Evolutionary conservation across 768 basidiomycete genomes (phyloP), one percentile per base, ranked within the genome.

Genomic region (Hypholoma sublateritium): DNA sequence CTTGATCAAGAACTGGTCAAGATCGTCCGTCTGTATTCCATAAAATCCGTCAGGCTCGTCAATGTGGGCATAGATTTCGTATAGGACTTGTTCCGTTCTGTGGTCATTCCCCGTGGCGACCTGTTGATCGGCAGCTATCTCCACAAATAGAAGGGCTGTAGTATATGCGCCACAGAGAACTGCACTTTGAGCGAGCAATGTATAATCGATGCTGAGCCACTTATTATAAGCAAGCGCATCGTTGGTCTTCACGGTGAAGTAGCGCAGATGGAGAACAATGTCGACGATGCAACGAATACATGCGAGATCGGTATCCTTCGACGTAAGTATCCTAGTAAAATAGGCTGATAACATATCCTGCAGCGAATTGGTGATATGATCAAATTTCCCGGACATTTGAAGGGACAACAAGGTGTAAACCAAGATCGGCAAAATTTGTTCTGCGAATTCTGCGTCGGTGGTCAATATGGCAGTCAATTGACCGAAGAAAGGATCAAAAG

Each of bases 21-120:
- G 80, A 66, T 98, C 86, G 32, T 79, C 72, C 6, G 89, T 86
- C 59, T 87, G 80, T 57, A 98, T 94, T 5, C 94, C 94, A 70
- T 99, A 99, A 69, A 99, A 99, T 1, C 97, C 95, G 64, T 99
- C 97, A 0, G 95, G 95, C 69, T 99, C 97, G 65, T 97, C 95
- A 58, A 99, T 94, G 63, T 94, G 89, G 53, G 87, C 86, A 66
- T 98, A 99, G 49, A 98, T 93, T 49, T 89, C 88, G 74, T 94
- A 98, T 19, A 98, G 74, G 22, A 95, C 78, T 56, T 89, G 76
- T 61, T 93, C 91, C 1, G 79, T 73, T 14, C 72, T 69, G 2
- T 64, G 58, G n/a, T 65, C 66, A 6, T 72, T 65, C 59, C 25
- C 52, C 11, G 69, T 68, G 34, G 67, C 61, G 11, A 62, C 60